Evolutionary conservation across 1,284 basidiomycete genomes (phyloP), one percentile per base, ranked within the genome.

Genomic region (Pseudozyma tsukubaensis): DNA sequence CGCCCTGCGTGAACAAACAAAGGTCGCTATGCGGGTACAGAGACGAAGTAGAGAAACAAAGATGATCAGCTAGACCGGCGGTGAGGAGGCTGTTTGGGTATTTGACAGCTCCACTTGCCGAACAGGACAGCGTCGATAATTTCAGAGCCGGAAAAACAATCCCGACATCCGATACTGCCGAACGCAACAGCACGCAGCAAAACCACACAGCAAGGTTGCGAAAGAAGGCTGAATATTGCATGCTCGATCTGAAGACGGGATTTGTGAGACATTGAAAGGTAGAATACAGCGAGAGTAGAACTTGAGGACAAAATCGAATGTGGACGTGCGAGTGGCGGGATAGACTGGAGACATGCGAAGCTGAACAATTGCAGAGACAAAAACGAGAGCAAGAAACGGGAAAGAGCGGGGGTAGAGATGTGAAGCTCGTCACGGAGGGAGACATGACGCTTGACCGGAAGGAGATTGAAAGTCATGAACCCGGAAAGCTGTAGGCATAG

Each of bases 271-370:
- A 6, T 29, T 29, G 24, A 29, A 29, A 18, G 49, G 18, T 32
- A 50, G 21, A 39, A 50, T 35, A 50, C 49, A 21, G 49, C 18
- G 18, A 50, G 44, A 45, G 44, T 18, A 24, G 19, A 12, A 8
- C 19, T 18, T 18, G 32, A 12, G 4, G 48, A 29, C 10, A 36
- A 0, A 29, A 5, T 9, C 24, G 24, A 4, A 5, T 29, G 21
- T 12, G 9, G 29, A 40, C 19, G 37, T 40, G 37, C 12, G n/a
- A 43, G n/a, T n/a, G 16, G 42, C 42, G 19, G 3, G 44, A 45
- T 18, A 45, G 24, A 24, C 44, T 24, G 14, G 44, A 14, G 8
- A 39, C 37, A 39, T 39, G 16, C 12, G 11, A 39, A 43, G n/a
- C 42, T 1, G 16, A 43, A 18, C 16, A 19, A 45, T 24, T 24